Conservation (phyloP, 2,329 filamentous ascomycete genomes). For the Claviceps lovelessii region DNA sequence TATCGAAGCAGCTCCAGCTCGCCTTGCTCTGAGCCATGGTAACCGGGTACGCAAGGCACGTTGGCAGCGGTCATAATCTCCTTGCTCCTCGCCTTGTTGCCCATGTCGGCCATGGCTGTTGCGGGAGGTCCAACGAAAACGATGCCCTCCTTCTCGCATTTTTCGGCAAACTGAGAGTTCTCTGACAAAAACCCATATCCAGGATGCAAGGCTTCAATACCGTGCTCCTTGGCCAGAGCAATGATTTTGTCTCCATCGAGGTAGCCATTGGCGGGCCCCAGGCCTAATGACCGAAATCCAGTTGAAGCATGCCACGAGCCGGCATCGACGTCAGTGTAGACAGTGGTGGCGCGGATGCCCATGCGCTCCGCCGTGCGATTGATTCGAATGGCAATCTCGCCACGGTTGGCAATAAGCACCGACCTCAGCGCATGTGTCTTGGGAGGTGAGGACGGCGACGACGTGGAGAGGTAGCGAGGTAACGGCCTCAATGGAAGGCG, state of each 20-base stretch:
- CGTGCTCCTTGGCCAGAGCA: constrained; percentile 66
- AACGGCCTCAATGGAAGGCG: constrained; percentile 32
- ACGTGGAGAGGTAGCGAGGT: constrained; percentile 22
- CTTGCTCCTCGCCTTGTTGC: constrained; percentile 84
- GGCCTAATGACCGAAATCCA: constrained; percentile 68
- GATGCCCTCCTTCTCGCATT: constrained; percentile 78
- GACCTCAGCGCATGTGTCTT: constrained; percentile 47
- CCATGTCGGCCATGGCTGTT: constrained; percentile 75
- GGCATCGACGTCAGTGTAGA: constrained; percentile 89
- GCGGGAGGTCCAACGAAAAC: constrained; percentile 88
- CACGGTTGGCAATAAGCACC: constrained; percentile 89
- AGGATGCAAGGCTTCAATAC: constrained; percentile 84
- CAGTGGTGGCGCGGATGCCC: constrained; percentile 82
- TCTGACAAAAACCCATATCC: constrained; percentile 94
- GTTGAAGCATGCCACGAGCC: constrained; percentile 75
- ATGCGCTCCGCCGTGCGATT: constrained; percentile 75
- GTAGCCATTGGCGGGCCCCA: constrained; percentile 74
- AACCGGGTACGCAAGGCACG: constrained; percentile 90
- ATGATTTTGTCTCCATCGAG: constrained; percentile 91
- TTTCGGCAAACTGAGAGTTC: constrained; percentile 77
- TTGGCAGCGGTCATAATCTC: constrained; percentile 94
- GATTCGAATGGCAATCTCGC: constrained; percentile 91
- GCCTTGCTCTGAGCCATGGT: constrained; percentile 77
- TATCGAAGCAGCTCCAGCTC: constrained; percentile 45
- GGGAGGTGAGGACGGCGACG: constrained; percentile 15